Base-by-base conservation (phyloP, 768 basidiomycete genomes). In the Terana coerulea region DNA sequence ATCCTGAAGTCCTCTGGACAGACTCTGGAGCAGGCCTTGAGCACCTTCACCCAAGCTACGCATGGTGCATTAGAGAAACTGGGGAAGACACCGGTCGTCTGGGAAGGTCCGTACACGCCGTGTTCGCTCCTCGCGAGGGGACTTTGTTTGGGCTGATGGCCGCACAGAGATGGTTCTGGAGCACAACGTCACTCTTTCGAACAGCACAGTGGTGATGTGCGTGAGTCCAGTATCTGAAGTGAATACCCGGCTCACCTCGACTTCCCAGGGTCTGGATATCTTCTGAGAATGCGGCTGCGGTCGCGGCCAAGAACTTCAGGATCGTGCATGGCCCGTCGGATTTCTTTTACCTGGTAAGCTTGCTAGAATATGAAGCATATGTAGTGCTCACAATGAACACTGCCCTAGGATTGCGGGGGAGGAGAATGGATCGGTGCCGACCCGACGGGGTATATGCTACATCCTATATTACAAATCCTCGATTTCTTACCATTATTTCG, bases 261-360 rank as follows among this genome's bases (percentile, higher is more conserved):
- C 8, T 21, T 5, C n/a, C n/a, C 47, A 83, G 83, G 68, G 81
- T 90, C 29, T 91, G 90, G 88, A 84, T 83, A 37, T 81, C 84
- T 0, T 84, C 84, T 0, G 67, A 66, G 15, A 69, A 88, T 59
- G 87, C 77, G 3, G 74, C 71, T 1, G 69, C 75, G 0, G 86
- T 90, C 10, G 80, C 79, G 0, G 68, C 76, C 26, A 80, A 80
- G 58, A 84, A 83, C 1, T 79, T 73, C 69, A 68, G 73, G 40
- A 61, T 92, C 47, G 70, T 93, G 3, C 88, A 90, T 52, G 78
- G 82, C 1, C 75, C 87, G 0, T 83, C 81, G 6, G 81, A 91
- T 61, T 87, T 79, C 67, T 90, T 92, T 72, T 92, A 92, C 68
- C 78, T 92, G 17, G 80, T 74, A 31, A 36, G 74, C 60, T 15